A percentile compares a stretch with the other conserved stretches of the same genome.
These are phyloP conservation scores for Phaeosphaeria sp. DNA, from an alignment of 2,329 filamentous ascomycete genomes.

Conservation along the genomic window DNA sequence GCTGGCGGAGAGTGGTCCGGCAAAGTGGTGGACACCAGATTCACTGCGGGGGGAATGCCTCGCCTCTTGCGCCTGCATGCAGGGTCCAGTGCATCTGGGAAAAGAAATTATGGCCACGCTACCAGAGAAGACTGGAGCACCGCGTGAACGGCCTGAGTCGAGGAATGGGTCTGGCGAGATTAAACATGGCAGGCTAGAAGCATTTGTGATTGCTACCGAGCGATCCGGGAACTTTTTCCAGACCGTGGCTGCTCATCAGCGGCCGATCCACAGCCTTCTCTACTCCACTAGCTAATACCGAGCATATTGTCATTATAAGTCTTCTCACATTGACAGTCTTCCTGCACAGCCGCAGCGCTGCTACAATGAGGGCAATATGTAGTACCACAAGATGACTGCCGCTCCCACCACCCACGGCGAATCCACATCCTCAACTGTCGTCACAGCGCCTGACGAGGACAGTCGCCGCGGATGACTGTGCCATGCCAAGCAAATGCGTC, in stretches of 20 bases:
- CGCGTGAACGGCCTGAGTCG: constrained; percentile 13
- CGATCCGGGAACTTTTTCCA: not conserved
- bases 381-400: not conserved
- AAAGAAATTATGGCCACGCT: constrained; percentile 14
- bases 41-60: constrained; percentile 22
- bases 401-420: not conserved
- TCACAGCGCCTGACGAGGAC: constrained; percentile 13
- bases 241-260: constrained; percentile 3
- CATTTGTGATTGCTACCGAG: constrained; percentile 1
- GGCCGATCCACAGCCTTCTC: not conserved
- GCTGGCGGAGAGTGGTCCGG: constrained; percentile 23
- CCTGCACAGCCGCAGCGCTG: constrained; percentile 3
- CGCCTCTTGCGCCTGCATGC: constrained; percentile 16
- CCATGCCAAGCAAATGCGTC: constrained; percentile 18
- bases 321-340: not conserved
- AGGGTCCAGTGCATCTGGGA: constrained; percentile 24
- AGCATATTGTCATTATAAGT: not conserved
- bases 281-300: not conserved
- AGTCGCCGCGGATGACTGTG: constrained; percentile 8
- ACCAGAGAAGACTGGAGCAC: constrained; percentile 5
- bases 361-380: not conserved
- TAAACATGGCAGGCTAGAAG: constrained; percentile 11
- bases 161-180: constrained; percentile 9
- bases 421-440: not conserved
- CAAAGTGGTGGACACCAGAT: constrained; percentile 3